A percentile compares a stretch with the other conserved stretches of the same genome.
Conservation (phyloP, 371 early-diverging fungal genomes). For the Actinomortierella ambigua region DNA sequence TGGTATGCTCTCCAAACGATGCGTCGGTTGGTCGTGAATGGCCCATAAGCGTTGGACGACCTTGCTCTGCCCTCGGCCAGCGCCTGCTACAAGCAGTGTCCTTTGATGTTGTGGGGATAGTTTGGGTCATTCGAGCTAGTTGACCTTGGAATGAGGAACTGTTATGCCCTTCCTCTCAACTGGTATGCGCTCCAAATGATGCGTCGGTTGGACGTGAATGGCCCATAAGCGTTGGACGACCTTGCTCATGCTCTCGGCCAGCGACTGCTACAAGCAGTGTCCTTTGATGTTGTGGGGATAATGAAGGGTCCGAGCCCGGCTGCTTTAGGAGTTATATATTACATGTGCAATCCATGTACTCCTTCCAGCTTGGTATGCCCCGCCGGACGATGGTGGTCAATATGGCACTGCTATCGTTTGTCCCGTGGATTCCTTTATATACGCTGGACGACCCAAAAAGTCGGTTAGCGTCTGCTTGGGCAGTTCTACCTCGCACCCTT, state of each 20-base stretch:
- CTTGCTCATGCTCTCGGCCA: conserved; percentile 11
- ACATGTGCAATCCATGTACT: no score
- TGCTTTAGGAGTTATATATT: conserved; percentile 16
- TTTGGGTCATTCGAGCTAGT: conserved; percentile 8
- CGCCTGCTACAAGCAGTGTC: conserved; percentile 22
- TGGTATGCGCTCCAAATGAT: conserved; percentile 20
- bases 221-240: conserved; percentile 19
- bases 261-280: conserved; percentile 20
- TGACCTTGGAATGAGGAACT: conserved; percentile 15
- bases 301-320: conserved; percentile 12
- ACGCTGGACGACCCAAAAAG: conserved; percentile 15
- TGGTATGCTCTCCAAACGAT: conserved; percentile 21
- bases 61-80: conserved; percentile 11
- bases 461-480: conserved; percentile 23
- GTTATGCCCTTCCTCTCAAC: no score
- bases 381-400: conserved; percentile 14
- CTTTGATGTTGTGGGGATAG: neutral
- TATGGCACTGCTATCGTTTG: conserved; percentile 13
- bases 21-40: conserved; percentile 22
- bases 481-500: no score
- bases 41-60: conserved; percentile 19
- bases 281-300: conserved; percentile 9
- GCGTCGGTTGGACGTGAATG: conserved; percentile 22
- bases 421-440: conserved; percentile 22
- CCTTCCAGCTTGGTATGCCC: conserved; percentile 20